Evolutionary conservation across 768 basidiomycete genomes (phyloP).

Genomic region (Boletus pseudopeckii): DNA sequence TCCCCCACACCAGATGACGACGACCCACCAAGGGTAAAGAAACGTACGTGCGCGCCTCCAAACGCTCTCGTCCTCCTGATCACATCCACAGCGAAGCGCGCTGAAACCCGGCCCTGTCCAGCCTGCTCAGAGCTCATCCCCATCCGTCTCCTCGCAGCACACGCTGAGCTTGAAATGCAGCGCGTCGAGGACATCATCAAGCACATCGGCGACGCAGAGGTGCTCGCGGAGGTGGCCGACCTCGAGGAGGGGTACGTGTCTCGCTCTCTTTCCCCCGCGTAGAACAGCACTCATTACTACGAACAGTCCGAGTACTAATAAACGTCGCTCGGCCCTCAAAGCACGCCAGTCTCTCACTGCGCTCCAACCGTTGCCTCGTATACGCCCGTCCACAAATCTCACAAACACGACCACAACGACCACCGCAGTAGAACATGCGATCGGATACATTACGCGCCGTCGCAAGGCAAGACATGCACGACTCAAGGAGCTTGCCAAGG

Average conservation of each 20-base stretch:
- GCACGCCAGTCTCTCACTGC: conserved; percentile 39
- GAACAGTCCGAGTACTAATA: conserved; percentile 16
- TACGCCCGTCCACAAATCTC: conserved; percentile 22
- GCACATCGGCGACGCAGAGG: conserved; percentile 59
- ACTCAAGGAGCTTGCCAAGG: conserved; percentile 63
- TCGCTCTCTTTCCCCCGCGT: not conserved
- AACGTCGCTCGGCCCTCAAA: conserved; percentile 44
- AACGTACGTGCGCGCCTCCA: conserved; percentile 37
- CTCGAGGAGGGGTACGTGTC: conserved; percentile 52
- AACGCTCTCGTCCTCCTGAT: not conserved
- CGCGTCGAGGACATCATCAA: conserved; percentile 66
- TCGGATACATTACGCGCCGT: conserved; percentile 62
- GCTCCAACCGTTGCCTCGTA: conserved; percentile 22
- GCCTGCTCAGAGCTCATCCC: conserved; percentile 73
- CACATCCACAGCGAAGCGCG: conserved; percentile 54
- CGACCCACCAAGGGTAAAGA: conserved; percentile 39
- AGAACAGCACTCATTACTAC: conserved; percentile 27
- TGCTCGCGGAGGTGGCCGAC: conserved; percentile 45
- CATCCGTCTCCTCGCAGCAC: conserved; percentile 62
- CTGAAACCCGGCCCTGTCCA: conserved; percentile 73
- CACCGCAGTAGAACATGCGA: conserved; percentile 46
- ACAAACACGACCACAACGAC: conserved; percentile 23
- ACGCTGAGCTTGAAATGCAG: conserved; percentile 62
- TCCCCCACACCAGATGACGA: conserved; percentile 34
- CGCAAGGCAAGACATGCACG: conserved; percentile 67